Percentiles rank a stretch among this genome's conserved stretches.
phyloP scores from a whole-genome alignment of 345 rosid genomes.

The Sonneratia alba region DNA sequence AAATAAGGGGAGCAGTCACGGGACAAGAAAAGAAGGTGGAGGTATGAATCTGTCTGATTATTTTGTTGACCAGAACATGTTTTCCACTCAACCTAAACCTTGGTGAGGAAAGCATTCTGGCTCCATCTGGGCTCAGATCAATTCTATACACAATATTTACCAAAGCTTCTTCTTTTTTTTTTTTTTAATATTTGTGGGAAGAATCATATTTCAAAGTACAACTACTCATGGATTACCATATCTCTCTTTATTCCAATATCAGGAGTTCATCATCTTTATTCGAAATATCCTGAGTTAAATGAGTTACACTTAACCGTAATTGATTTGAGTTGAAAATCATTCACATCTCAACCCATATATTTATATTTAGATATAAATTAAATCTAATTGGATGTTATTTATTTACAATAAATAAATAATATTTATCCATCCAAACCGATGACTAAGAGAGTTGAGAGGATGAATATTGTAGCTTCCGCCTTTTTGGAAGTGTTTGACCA shows the following conservation, averaged over 20 bases:
- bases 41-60: constrained; percentile 42
- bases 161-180: background rate
- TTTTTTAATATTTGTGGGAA: constrained; percentile 10
- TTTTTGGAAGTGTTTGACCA: background rate
- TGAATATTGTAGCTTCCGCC: background rate
- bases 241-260: background rate
- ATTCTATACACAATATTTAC: constrained; percentile 5
- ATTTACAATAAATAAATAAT: too few species aligned
- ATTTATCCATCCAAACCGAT: too few species aligned
- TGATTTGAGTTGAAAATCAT: too few species aligned
- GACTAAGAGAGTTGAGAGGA: background rate
- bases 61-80: constrained; percentile 31
- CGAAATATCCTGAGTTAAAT: too few species aligned
- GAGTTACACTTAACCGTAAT: too few species aligned
- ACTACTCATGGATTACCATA: constrained; percentile 13
- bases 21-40: constrained; percentile 44
- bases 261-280: too few species aligned
- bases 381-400: too few species aligned
- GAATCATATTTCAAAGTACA: constrained; percentile 21
- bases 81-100: constrained; percentile 2
- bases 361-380: too few species aligned
- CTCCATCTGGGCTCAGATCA: background rate
- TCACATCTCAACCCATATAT: too few species aligned
- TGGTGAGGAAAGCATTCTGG: constrained; percentile 5
- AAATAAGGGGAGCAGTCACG: constrained; percentile 4